Percentiles rank a stretch among this genome's conserved stretches.
phyloP scores from a whole-genome alignment of 179 eudicot genomes.

The Actinidia arguta region DNA sequence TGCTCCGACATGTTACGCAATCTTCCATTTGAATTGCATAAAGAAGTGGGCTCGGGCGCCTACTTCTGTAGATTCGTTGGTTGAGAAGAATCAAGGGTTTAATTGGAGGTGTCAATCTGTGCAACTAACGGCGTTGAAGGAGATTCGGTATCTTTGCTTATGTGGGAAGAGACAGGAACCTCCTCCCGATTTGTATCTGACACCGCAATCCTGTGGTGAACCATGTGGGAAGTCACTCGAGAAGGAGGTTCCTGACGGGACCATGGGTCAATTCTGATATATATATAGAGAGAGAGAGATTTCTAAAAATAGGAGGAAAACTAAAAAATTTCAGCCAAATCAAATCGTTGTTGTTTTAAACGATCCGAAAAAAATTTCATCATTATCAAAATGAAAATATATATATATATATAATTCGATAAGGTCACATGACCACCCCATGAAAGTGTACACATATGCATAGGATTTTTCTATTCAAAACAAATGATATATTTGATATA shows the following conservation, averaged over 20 bases:
- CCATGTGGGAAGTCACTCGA: constrained; percentile 93
- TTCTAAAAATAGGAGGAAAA: too few species aligned
- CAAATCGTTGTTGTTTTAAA: too few species aligned
- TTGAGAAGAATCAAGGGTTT: constrained; percentile 85
- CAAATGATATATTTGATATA: too few species aligned
- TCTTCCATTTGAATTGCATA: constrained; percentile 81
- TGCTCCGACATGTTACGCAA: constrained; percentile 94
- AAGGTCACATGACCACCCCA: too few species aligned
- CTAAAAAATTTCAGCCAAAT: too few species aligned
- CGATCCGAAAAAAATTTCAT: too few species aligned
- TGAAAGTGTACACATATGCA: too few species aligned
- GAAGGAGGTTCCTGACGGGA: constrained; percentile 47
- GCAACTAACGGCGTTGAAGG: constrained; percentile 75
- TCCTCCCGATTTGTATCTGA: constrained; percentile 83
- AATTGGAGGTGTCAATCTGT: constrained; percentile 98
- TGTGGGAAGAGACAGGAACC: constrained; percentile 98
- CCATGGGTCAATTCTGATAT: too few species aligned
- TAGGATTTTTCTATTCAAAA: too few species aligned
- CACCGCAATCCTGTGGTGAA: constrained; percentile 96
- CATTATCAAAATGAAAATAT: too few species aligned
- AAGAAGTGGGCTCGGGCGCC: constrained; percentile 99
- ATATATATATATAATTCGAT: too few species aligned
- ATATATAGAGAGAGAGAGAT: too few species aligned
- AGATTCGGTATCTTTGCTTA: constrained; percentile 83
- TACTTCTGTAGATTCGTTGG: constrained; percentile 73